phyloP scores from a whole-genome alignment of 164 flowering plant genomes.

The Dillenia suffruticosa region DNA sequence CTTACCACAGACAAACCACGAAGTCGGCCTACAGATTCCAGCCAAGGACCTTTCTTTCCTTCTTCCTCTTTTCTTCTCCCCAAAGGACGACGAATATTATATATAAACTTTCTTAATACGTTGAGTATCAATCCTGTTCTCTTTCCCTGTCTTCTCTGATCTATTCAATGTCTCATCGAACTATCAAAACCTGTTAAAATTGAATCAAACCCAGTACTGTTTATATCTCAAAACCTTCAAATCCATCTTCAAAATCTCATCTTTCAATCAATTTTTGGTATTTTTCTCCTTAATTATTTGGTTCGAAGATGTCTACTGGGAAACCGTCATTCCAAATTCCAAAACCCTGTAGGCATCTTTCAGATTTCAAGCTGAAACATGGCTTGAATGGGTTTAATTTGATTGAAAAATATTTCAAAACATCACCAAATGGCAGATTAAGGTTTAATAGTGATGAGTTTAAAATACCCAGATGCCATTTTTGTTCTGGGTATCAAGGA shows the following conservation, averaged over 20 bases:
- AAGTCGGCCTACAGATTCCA: no score
- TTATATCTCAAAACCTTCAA: neutral
- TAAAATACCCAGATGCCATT: constrained; percentile 58
- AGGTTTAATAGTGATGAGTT: constrained; percentile 23
- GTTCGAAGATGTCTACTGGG: constrained; percentile 27
- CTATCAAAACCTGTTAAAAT: neutral
- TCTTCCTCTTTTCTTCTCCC: no score
- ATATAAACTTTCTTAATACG: no score
- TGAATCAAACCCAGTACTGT: neutral
- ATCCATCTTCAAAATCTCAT: neutral
- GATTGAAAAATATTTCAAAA: constrained; percentile 44
- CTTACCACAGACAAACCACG: no score
- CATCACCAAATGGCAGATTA: constrained; percentile 45
- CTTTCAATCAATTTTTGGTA: constrained; percentile 10
- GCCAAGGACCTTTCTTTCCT: no score
- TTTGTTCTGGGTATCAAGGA: constrained; percentile 46
- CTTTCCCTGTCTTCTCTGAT: constrained; percentile 3
- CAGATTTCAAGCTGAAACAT: constrained; percentile 59
- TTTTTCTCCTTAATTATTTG: no score
- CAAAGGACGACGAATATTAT: no score
- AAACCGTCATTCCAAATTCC: constrained; percentile 42
- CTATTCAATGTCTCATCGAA: constrained; percentile 10
- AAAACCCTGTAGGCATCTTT: constrained; percentile 68
- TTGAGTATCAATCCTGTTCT: no score
- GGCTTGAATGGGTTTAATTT: constrained; percentile 47